Evolutionary conservation across 176 grass and related monocot species (phyloP).

Genomic region (Eragrostis curvula): DNA sequence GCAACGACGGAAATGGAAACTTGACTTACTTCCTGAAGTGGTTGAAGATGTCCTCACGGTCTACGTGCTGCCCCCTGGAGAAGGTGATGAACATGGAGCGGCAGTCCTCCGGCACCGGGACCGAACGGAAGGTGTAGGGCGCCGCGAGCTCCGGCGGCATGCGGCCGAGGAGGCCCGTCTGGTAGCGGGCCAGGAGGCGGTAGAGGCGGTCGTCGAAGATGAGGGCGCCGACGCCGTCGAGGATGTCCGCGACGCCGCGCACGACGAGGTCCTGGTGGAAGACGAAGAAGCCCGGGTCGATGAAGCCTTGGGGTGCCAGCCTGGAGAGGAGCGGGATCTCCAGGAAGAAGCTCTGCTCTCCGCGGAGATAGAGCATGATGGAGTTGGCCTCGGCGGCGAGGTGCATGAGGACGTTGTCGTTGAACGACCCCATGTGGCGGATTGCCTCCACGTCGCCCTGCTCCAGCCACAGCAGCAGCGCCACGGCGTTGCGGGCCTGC

Average conservation of each 20-base stretch:
- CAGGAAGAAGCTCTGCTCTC: neutral
- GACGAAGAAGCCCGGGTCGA: constrained; percentile 57
- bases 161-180: constrained; percentile 1
- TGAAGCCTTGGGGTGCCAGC: neutral
- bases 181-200: neutral
- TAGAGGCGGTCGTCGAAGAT: constrained; percentile 60
- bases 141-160: too few relatives aligned
- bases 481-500: constrained; percentile 56
- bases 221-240: constrained; percentile 49
- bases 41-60: too few relatives aligned
- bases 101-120: too few relatives aligned
- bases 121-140: too few relatives aligned
- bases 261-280: constrained; percentile 52
- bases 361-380: constrained; percentile 50
- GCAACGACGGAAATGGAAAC: too few relatives aligned
- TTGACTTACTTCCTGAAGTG: too few relatives aligned
- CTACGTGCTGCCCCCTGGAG: too few relatives aligned
- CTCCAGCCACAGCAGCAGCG: constrained; percentile 63
- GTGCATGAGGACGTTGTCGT: neutral
- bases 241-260: constrained; percentile 24
- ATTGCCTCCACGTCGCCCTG: constrained; percentile 33
- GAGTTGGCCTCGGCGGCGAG: constrained; percentile 42
- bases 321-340: constrained; percentile 48
- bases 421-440: neutral
- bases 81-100: too few relatives aligned